A percentile compares a stretch with the other conserved stretches of the same genome.
Conservation (phyloP, 306 rosid species). For the Crotalaria pallida region DNA sequence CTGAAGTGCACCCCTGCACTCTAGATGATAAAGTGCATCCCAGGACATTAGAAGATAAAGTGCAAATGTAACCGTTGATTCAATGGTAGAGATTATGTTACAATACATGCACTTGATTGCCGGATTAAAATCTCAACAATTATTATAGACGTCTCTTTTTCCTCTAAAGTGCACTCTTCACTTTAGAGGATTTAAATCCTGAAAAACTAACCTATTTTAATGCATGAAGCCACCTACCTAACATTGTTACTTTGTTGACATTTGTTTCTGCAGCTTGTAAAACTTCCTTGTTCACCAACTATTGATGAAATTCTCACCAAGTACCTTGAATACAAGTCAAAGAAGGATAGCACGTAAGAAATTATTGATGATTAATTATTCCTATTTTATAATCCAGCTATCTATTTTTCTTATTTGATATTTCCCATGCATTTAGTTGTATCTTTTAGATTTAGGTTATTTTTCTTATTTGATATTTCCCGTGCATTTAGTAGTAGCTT, state of each 20-base stretch:
- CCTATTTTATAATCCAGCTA: constrained; percentile 14
- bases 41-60: no score
- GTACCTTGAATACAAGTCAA: constrained; percentile 81
- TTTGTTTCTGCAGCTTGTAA: constrained; percentile 68
- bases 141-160: no score
- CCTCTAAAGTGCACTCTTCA: no score
- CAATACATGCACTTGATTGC: no score
- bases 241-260: constrained; percentile 17
- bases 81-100: no score
- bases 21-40: no score
- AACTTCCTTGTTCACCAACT: constrained; percentile 96
- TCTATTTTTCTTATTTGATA: constrained; percentile 4
- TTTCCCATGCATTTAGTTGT: not conserved
- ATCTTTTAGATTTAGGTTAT: no score
- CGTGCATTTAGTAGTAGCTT: not conserved
- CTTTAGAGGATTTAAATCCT: no score
- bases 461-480: constrained; percentile 1
- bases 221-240: not conserved
- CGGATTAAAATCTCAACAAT: no score
- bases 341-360: constrained; percentile 88
- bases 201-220: not conserved
- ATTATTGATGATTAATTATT: constrained; percentile 2
- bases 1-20: no score
- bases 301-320: constrained; percentile 84
- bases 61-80: no score